Base-by-base conservation (phyloP, 371 early-diverging fungal genomes). In the Coemansia sp. region DNA sequence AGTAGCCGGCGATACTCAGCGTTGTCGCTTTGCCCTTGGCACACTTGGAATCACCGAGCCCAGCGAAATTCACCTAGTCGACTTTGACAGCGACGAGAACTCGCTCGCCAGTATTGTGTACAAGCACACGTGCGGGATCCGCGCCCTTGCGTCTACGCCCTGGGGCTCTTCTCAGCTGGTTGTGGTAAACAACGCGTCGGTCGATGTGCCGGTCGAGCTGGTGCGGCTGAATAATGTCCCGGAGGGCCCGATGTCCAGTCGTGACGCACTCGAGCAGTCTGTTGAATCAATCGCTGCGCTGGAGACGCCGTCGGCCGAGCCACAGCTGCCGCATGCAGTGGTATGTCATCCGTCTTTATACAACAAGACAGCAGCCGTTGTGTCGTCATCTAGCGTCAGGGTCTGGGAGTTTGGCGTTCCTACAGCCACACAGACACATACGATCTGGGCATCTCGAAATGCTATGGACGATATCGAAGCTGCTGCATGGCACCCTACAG, bases 401-500 rank as follows among this genome's bases (percentile, higher is more conserved):
- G 28, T 51, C 28, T 65, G 58, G 63, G 57, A 68, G 36, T 40
- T 71, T 15, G 44, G 56, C 4, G 55, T 28, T 51, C 12, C 60
- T 36, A 46, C 28, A 17, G 48, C 24, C 17, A 15, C 23, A 8
- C 24, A 39, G 19, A 48, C 28, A 17, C 49, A 41, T 26, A 51
- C 56, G 32, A 29, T 65, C 19, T 4, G 15, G 3, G 62, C 67
- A n/a, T 29, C 51, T 2, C 48, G 51, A 1, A 24, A 66, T 4
- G 41, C 51, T 1, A 59, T 65, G 62, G 80, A 75, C 53, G 74
- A 78, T 26, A 77, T 87, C 28, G 83, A 84, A 44, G 84, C 86
- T 54, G 89, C 83, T 0, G 84, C 85, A 4, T 92, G 93, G 91
- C 90, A 89, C 65, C 91, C 92, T 8, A 89, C 93, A 64, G 66